phyloP scores from a whole-genome alignment of 2,329 filamentous ascomycete species.

The Pyrenophora teres region DNA sequence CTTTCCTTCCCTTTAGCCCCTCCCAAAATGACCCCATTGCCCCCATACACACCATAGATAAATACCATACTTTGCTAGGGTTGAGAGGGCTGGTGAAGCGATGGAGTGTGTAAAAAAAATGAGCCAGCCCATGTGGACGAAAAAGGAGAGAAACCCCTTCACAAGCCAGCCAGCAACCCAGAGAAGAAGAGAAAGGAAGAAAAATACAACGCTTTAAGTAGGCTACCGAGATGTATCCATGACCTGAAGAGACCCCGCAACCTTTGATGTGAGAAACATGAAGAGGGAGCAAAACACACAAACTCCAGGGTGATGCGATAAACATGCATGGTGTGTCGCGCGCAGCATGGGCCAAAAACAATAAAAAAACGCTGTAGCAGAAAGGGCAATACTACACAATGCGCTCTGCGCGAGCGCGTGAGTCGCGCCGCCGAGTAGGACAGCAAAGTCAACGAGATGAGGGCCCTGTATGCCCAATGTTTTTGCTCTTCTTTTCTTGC shows the following conservation, averaged over 20 bases:
- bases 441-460: slow-evolving; percentile 8
- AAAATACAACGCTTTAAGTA: slow-evolving; percentile 15
- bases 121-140: slow-evolving; percentile 15
- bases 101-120: background rate
- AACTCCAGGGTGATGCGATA: slow-evolving; percentile 28
- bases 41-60: slow-evolving; percentile 8
- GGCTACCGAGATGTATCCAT: slow-evolving; percentile 12
- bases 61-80: slow-evolving; percentile 8
- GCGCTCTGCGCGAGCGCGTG: slow-evolving; percentile 10
- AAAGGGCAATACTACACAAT: slow-evolving; percentile 3
- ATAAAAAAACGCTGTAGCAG: slow-evolving; percentile 14
- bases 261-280: slow-evolving; percentile 1
- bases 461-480: background rate
- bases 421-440: slow-evolving; percentile 8
- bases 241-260: slow-evolving; percentile 1
- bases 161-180: slow-evolving; percentile 8
- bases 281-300: slow-evolving; percentile 6
- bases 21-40: background rate
- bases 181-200: background rate
- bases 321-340: slow-evolving; percentile 11
- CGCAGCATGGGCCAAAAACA: background rate
- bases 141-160: background rate
- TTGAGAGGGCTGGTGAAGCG: too few species aligned
- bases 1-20: background rate
- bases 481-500: background rate